Conservation (phyloP, 163 green algal genomes). For the Coccomyxa subellipsoidea region DNA sequence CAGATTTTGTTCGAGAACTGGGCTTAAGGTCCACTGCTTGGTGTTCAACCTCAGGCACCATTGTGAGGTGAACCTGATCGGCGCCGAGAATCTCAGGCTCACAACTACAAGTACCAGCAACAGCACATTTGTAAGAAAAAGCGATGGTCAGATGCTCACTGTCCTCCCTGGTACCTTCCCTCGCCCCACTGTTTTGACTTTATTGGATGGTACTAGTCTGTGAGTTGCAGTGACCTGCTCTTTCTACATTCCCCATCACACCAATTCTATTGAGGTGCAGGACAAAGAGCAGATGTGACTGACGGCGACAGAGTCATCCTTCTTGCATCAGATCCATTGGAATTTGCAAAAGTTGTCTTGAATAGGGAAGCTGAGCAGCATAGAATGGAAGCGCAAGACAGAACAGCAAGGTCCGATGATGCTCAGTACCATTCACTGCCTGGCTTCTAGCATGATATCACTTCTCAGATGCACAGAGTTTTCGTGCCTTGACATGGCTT, state of each 20-base stretch:
- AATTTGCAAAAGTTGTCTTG: not conserved
- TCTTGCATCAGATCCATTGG: not conserved
- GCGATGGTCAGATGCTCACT: not conserved
- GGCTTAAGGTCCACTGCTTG: no score
- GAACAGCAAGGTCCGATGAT: not conserved
- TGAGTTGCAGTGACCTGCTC: no score
- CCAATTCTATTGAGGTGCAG: not conserved
- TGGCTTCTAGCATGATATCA: no score
- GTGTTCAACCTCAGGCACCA: not conserved
- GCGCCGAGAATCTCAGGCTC: not conserved
- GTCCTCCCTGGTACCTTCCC: not conserved
- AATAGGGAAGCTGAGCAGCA: not conserved
- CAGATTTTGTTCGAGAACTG: not conserved
- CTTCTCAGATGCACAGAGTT: no score
- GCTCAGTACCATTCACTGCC: not conserved
- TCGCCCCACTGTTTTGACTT: no score
- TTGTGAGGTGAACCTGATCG: not conserved
- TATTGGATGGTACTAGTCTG: no score
- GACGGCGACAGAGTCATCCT: not conserved
- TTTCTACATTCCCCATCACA: no score
- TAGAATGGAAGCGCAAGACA: not conserved
- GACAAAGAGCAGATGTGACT: not conserved
- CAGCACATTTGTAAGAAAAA: not conserved
- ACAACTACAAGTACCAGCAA: not conserved
- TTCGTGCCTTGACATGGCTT: no score